These are phyloP conservation scores for Penicillium paradoxum DNA, from an alignment of 495 filamentous ascomycete species.

Conservation along the genomic window DNA sequence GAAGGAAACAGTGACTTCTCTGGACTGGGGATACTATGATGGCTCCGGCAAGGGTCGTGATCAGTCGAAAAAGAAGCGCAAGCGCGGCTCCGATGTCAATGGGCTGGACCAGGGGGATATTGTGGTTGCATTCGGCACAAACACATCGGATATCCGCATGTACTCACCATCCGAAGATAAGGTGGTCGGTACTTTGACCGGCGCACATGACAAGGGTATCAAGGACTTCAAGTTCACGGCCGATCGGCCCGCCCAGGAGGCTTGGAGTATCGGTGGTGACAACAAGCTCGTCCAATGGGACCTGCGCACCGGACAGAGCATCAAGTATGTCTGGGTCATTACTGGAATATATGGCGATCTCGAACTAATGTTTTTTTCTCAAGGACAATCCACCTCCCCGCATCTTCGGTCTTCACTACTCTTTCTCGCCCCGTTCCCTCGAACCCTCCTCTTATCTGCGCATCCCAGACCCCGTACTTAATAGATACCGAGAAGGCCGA, in stretches of 20 bases:
- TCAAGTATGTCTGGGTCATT: slow-evolving; percentile 37
- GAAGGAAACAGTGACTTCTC: slow-evolving; percentile 49
- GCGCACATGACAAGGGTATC: slow-evolving; percentile 50
- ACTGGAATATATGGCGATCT: background rate
- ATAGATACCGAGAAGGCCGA: slow-evolving; percentile 43
- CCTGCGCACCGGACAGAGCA: slow-evolving; percentile 40
- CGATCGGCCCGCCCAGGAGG: slow-evolving; percentile 36
- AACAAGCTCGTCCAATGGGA: slow-evolving; percentile 60
- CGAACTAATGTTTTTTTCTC: slow-evolving; percentile 9
- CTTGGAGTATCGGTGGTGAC: slow-evolving; percentile 57
- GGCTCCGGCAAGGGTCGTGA: slow-evolving; percentile 31
- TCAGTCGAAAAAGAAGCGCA: slow-evolving; percentile 54
- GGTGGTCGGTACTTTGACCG: slow-evolving; percentile 45
- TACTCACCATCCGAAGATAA: slow-evolving; percentile 51
- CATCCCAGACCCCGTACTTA: slow-evolving; percentile 51
- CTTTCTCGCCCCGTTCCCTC: slow-evolving; percentile 40
- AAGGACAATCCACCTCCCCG: slow-evolving; percentile 48
- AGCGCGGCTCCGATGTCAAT: slow-evolving; percentile 46
- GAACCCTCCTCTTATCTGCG: slow-evolving; percentile 47
- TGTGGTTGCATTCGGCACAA: slow-evolving; percentile 53
- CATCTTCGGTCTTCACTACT: slow-evolving; percentile 36
- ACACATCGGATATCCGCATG: slow-evolving; percentile 48
- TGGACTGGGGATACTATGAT: slow-evolving; percentile 53
- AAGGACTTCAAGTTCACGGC: slow-evolving; percentile 55
- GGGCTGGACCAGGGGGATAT: slow-evolving; percentile 39